Base-by-base conservation (phyloP, 2,329 filamentous ascomycete genomes). In the Drechslerella dactyloides region DNA sequence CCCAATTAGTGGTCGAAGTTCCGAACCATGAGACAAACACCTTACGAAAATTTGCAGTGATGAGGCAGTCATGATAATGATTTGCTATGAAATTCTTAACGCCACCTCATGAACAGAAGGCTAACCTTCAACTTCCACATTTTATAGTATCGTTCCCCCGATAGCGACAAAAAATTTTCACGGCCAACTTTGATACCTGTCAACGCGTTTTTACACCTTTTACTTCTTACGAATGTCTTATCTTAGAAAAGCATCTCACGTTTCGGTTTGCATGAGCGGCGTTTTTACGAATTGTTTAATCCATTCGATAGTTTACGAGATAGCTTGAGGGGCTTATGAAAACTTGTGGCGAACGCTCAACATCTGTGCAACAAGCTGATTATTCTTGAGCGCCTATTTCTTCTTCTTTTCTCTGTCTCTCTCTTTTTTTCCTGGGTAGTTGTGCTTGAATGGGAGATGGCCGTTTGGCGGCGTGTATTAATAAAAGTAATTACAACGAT, bases 261-360 rank as follows among this genome's bases (percentile, higher is more conserved):
- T 57, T 35, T 54, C 58, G 58, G 59, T 24, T 64, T 70, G 66
- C 66, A 70, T 70, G 17, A 50, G 23, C 59, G 66, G 66, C 66
- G 66, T 61, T 70, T 48, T 35, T 19, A 15, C 24, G 37, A 19
- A 61, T 56, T 55, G 61, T 21, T 19, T 21, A 2, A 2, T 33
- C 27, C 3, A 33, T n/a, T n/a, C n/a, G n/a, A 8, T 10, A 44
- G 5, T 44, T 44, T 44, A 44, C n/a, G 40, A 10, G n/a, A 44
- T 44, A 44, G 10, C 17, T n/a, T 10, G 13, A 37, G 13, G 6
- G 33, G n/a, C n/a, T n/a, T n/a, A n/a, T n/a, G n/a, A n/a, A n/a
- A n/a, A n/a, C n/a, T n/a, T n/a, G n/a, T n/a, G n/a, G n/a, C n/a
- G n/a, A n/a, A n/a, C n/a, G n/a, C n/a, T n/a, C n/a, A n/a, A n/a